phyloP scores from a whole-genome alignment of 306 rosid species.

The Citrullus colocynthis region DNA sequence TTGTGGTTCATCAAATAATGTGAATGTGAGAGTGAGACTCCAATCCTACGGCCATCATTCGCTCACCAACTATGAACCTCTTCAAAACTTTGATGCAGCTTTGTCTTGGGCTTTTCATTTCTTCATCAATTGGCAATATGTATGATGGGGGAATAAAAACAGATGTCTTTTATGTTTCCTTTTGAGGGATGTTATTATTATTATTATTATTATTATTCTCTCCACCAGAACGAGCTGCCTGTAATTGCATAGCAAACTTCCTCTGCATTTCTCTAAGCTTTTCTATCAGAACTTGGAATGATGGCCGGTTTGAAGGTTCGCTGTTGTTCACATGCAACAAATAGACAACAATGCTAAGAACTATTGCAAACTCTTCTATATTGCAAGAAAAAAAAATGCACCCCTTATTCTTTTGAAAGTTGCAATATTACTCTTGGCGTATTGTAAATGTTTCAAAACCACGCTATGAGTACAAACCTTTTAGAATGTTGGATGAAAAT shows the following conservation, averaged over 20 bases:
- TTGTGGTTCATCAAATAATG: not conserved
- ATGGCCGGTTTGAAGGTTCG: conserved; percentile 65
- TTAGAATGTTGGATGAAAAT: not conserved
- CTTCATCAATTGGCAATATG: not conserved
- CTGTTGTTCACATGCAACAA: conserved; percentile 22
- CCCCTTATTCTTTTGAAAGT: not conserved
- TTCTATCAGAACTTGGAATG: conserved; percentile 76
- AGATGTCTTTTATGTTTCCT: conserved; percentile 32
- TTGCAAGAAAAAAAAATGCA: too few species aligned
- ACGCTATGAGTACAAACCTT: not conserved
- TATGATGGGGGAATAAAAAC: not conserved
- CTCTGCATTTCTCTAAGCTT: conserved; percentile 63
- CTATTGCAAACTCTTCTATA: not conserved
- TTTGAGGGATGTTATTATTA: conserved; percentile 15
- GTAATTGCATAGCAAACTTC: conserved; percentile 49
- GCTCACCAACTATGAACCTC: not conserved
- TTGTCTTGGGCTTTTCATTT: not conserved
- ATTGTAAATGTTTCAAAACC: not conserved
- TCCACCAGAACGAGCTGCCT: conserved; percentile 54
- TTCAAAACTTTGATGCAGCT: not conserved
- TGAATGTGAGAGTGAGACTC: too few species aligned
- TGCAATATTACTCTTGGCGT: not conserved
- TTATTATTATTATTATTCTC: conserved; percentile 21
- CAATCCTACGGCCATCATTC: not conserved
- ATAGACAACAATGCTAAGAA: too few species aligned